Evolutionary conservation across 1,139 yeast species (phyloP).

Genomic region (Diutina ranongensis): DNA sequence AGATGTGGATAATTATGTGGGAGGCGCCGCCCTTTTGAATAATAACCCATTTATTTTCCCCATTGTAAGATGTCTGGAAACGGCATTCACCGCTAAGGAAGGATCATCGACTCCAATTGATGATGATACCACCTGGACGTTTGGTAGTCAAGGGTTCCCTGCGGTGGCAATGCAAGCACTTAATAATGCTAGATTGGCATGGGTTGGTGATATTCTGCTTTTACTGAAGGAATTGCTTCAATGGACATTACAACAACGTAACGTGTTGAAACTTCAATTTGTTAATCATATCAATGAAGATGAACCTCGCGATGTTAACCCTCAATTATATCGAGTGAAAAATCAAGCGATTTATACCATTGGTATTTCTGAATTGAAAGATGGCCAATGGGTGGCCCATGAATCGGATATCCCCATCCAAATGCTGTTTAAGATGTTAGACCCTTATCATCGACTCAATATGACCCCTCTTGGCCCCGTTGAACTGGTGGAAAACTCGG

Average conservation of each 20-base stretch:
- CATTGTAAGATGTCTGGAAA: slow-evolving; percentile 52
- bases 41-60: slow-evolving; percentile 60
- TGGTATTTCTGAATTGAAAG: slow-evolving; percentile 53
- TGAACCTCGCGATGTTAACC: slow-evolving; percentile 23
- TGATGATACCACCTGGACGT: slow-evolving; percentile 56
- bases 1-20: slow-evolving; percentile 16
- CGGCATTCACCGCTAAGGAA: slow-evolving; percentile 40
- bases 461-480: slow-evolving; percentile 34
- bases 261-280: slow-evolving; percentile 47
- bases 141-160: slow-evolving; percentile 70
- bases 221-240: slow-evolving; percentile 43
- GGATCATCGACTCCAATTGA: slow-evolving; percentile 18
- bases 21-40: slow-evolving; percentile 29
- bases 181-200: slow-evolving; percentile 65
- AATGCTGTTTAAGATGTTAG: slow-evolving; percentile 80
- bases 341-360: slow-evolving; percentile 58
- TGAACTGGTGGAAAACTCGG: slow-evolving; percentile 31
- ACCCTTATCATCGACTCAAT: slow-evolving; percentile 82
- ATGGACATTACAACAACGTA: slow-evolving; percentile 70
- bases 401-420: slow-evolving; percentile 50
- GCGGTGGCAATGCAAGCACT: slow-evolving; percentile 78
- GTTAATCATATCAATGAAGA: slow-evolving; percentile 42
- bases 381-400: slow-evolving; percentile 63
- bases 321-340: slow-evolving; percentile 54
- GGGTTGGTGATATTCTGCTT: slow-evolving; percentile 64